Conservation (phyloP, 1,284 basidiomycete genomes). For the Cryptococcus sp. region DNA sequence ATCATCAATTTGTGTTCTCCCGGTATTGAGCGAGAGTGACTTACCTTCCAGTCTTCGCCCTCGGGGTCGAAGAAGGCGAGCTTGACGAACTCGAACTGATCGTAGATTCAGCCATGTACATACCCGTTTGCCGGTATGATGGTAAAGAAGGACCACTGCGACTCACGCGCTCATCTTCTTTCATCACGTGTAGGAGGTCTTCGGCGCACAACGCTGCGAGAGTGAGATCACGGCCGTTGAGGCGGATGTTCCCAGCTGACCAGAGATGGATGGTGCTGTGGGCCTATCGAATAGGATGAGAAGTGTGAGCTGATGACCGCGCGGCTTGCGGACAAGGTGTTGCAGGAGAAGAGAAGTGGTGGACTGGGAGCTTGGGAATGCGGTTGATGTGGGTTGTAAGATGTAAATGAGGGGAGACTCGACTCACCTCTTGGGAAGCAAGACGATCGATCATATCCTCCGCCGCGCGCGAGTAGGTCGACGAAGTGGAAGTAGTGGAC, state of each 20-base stretch:
- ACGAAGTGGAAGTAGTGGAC: constrained; percentile 29
- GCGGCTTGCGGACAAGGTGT: neutral
- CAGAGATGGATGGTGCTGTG: constrained; percentile 40
- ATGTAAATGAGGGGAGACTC: neutral
- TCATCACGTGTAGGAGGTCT: constrained; percentile 36
- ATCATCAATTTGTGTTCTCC: too few species aligned
- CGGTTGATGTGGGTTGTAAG: neutral
- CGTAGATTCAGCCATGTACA: neutral
- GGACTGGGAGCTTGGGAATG: neutral
- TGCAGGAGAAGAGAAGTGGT: neutral
- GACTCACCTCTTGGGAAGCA: constrained; percentile 31
- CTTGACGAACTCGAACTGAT: constrained; percentile 39
- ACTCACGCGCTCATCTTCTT: constrained; percentile 37
- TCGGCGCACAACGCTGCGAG: constrained; percentile 28
- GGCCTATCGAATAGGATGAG: constrained; percentile 20
- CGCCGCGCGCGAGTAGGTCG: constrained; percentile 29
- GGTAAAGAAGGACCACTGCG: neutral
- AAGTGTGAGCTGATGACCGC: neutral
- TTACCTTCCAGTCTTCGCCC: constrained; percentile 49
- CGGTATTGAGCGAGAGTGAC: neutral
- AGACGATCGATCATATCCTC: constrained; percentile 44
- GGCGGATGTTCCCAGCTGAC: constrained; percentile 45
- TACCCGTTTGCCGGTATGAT: neutral
- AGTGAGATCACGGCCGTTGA: constrained; percentile 39
- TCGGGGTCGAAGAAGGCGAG: constrained; percentile 39